Percentiles rank a stretch among this genome's conserved stretches.
These are phyloP conservation scores for Peniophora sp. DNA, from an alignment of 1,284 basidiomycete genomes.

Conservation along the genomic window DNA sequence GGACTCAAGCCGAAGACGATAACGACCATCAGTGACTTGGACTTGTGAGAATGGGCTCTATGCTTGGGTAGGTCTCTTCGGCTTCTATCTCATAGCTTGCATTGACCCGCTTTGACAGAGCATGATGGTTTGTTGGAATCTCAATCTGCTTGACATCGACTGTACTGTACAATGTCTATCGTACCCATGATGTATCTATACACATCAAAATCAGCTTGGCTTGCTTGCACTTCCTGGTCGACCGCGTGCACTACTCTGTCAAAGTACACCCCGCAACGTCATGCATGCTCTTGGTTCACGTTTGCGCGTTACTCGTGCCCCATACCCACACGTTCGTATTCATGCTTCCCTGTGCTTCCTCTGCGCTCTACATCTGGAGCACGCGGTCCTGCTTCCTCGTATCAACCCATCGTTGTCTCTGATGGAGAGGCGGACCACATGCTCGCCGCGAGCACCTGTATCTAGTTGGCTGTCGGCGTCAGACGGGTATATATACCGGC, in stretches of 20 bases:
- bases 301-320: neutral
- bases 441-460: neutral
- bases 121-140: too few relatives aligned
- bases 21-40: slow-evolving; percentile 15
- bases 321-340: neutral
- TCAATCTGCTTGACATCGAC: neutral
- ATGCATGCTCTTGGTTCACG: neutral
- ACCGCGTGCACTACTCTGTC: neutral
- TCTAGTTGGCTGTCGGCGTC: neutral
- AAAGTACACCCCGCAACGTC: neutral
- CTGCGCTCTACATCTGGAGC: neutral
- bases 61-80: neutral
- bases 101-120: neutral
- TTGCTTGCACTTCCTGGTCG: neutral
- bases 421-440: neutral
- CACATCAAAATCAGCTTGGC: too few relatives aligned
- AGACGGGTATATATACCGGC: neutral
- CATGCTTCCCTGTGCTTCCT: neutral
- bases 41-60: neutral
- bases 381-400: neutral
- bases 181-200: too few relatives aligned
- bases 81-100: neutral
- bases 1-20: slow-evolving; percentile 26
- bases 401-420: neutral
- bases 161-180: neutral